Evolutionary conservation across 2,329 filamentous ascomycete genomes (phyloP), one percentile per base, ranked within the genome.

Genomic region (Neopestalotiopsis sp.): DNA sequence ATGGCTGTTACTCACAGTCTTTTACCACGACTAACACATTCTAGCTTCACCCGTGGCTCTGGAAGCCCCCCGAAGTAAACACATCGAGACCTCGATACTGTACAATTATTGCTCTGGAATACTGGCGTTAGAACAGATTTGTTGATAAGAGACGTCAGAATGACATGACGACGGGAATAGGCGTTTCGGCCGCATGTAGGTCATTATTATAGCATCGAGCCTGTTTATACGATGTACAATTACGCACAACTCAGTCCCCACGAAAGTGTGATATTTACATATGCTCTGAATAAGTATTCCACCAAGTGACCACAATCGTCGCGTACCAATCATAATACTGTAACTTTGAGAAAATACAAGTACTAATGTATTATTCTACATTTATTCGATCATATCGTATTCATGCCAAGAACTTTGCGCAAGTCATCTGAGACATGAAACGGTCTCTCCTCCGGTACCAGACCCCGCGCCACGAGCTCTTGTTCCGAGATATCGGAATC

Each of bases 361-460:
- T n/a, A n/a, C n/a, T n/a, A n/a, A n/a, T n/a, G n/a, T n/a, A n/a
- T n/a, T n/a, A n/a, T n/a, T n/a, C n/a, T n/a, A n/a, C n/a, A n/a
- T n/a, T n/a, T n/a, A n/a, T n/a, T n/a, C n/a, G n/a, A n/a, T n/a
- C n/a, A n/a, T n/a, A n/a, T n/a, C n/a, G n/a, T n/a, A n/a, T n/a
- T n/a, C 49, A 69, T 69, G 4, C 45, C 58, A 12, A 69, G 65
- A 1, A 67, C 20, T 14, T 49, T 34, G 14, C 20, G 68, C 9
- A 67, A 34, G 13, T 13, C 32, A 32, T 17, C 53, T 2, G 67
- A 62, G 7, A 66, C 30, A 9, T 40, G 17, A 1, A 84, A 85
- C 1, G 78, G 79, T 66, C 71, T 79, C 76, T 89, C 86, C 1
- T 72, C 73, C 0, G 85, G 84, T n/a, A 87, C 70, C 40, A 87